Evolutionary conservation across 1,139 yeast genomes (phyloP).

Genomic region (Nadsonia starkeyi-henricii): DNA sequence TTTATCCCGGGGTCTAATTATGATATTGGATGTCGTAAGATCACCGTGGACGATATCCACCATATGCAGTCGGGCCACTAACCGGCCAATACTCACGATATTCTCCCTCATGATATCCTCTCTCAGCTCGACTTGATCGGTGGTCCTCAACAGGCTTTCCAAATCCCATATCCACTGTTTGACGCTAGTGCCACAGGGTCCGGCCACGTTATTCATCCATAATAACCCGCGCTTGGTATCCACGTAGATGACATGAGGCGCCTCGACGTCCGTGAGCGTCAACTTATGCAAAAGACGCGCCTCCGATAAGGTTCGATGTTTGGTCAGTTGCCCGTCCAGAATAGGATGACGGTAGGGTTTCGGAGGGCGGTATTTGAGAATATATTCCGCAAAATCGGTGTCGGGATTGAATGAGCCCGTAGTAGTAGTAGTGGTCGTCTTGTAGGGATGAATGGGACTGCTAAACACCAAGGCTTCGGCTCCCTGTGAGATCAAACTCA

Average conservation of each 20-base stretch:
- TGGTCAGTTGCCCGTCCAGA: constrained; percentile 63
- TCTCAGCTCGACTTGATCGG: constrained; percentile 7
- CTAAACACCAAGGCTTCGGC: neutral
- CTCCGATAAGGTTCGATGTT: constrained; percentile 72
- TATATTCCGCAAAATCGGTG: constrained; percentile 27
- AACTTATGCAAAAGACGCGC: constrained; percentile 62
- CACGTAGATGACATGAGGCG: constrained; percentile 57
- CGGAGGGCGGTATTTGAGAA: constrained; percentile 76
- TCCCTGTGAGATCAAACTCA: neutral
- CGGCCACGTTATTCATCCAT: constrained; percentile 64
- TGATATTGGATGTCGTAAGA: constrained; percentile 77
- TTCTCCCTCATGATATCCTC: constrained; percentile 17
- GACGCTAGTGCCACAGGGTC: constrained; percentile 25
- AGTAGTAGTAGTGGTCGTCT: neutral
- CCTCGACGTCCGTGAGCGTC: constrained; percentile 38
- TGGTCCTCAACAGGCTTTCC: constrained; percentile 13
- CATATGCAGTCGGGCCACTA: constrained; percentile 60
- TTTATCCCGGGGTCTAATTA: constrained; percentile 28
- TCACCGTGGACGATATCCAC: constrained; percentile 88
- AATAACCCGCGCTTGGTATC: constrained; percentile 71
- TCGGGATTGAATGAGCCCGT: neutral
- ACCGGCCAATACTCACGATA: constrained; percentile 41
- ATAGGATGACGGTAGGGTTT: constrained; percentile 81
- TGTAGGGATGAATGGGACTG: neutral
- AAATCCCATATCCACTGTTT: constrained; percentile 27